Conservation (phyloP, 2,329 filamentous ascomycete species). For the Alternaria tenuissima region DNA sequence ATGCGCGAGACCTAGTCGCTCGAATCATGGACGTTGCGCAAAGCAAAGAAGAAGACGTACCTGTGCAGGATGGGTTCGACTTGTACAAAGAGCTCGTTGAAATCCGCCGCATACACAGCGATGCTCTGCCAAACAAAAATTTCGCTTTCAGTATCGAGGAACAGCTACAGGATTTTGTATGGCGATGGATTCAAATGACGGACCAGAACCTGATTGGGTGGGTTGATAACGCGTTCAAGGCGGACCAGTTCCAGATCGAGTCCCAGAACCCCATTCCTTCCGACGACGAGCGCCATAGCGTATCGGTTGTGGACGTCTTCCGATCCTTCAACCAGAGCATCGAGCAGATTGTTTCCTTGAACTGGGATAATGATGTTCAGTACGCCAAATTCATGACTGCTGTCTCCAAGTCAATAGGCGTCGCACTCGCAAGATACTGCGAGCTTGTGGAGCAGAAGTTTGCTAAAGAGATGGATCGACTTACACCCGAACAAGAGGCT, state of each 20-base stretch:
- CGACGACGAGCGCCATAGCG: conserved; percentile 88
- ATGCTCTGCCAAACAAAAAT: conserved; percentile 72
- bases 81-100: conserved; percentile 88
- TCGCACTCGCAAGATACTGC: conserved; percentile 86
- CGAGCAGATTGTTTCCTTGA: conserved; percentile 82
- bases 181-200: conserved; percentile 88
- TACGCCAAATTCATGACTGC: conserved; percentile 98
- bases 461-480: conserved; percentile 88
- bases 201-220: conserved; percentile 82
- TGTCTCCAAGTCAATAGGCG: conserved; percentile 82
- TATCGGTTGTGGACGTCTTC: conserved; percentile 93
- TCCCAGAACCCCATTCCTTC: conserved; percentile 69
- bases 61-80: conserved; percentile 91
- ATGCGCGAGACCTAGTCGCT: conserved; percentile 84
- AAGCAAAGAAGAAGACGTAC: conserved; percentile 75
- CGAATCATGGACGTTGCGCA: conserved; percentile 79
- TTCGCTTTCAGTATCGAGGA: conserved; percentile 91
- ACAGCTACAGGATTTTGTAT: conserved; percentile 89
- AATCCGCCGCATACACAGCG: conserved; percentile 80
- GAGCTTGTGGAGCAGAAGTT: conserved; percentile 89
- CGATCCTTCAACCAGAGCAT: conserved; percentile 91
- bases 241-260: conserved; percentile 84
- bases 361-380: conserved; percentile 93
- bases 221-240: conserved; percentile 89
- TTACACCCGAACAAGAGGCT: conserved; percentile 86